Base-by-base conservation (phyloP, 805 yeast genomes). In the Pichia paraexigua region DNA sequence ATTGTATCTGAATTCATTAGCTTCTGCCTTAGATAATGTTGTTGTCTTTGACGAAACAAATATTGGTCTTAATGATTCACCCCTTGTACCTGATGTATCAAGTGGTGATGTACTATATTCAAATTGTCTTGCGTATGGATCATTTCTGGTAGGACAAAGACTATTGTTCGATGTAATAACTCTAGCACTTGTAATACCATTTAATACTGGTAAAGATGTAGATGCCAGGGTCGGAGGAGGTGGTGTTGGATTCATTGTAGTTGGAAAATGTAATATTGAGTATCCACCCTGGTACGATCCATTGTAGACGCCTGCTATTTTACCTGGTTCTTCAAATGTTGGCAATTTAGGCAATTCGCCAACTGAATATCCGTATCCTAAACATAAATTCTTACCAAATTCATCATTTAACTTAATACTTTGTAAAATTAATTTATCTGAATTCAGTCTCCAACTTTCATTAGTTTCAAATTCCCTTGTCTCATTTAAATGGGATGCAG, bases 401-500 rank as follows among this genome's bases (percentile, higher is more conserved):
- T 65, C 63, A 56, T 68, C 64, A 51, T 61, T 64, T 47, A 58
- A 47, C 47, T 71, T 74, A 62, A 72, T 70, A 41, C 74, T 77
- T 63, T 75, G 79, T 65, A 75, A 72, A 48, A 83, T 82, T 40
- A 83, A 75, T 58, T 83, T 88, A 64, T 85, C 92, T 10, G 86
- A 85, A 57, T 78, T 80, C 17, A 82, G 73, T 63, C 87, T 72
- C 92, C 91, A 85, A 43, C 79, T 77, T 43, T 80, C 78, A 60
- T 84, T 84, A 60, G 80, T 80, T 62, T 85, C 90, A 64, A 85
- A 83, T 61, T 85, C 92, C 20, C 80, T 66, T 7, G 87, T 83
- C 63, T 85, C 92, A 60, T 83, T 84, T 53, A 85, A 73, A 42
- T 83, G 81, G 7, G 79, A 71, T 0, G 90, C 87, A 43, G 77